Conservation (phyloP, 352 stramenopile species). For the Globisporangium parvum region DNA sequence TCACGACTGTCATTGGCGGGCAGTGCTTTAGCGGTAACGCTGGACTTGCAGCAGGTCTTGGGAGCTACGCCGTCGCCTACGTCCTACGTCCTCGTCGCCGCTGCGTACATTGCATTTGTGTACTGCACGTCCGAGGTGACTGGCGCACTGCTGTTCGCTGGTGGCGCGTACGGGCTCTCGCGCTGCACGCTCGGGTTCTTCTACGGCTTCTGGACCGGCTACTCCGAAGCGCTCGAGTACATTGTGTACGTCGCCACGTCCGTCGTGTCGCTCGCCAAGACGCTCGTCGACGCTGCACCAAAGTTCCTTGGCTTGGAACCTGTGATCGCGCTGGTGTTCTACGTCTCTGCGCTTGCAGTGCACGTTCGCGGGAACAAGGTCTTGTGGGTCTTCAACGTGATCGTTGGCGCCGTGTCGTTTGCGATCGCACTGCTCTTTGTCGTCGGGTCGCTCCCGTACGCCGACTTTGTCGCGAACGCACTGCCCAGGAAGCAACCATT, state of each 20-base stretch:
- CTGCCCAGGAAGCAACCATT: neutral
- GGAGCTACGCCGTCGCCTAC: slow-evolving; percentile 18
- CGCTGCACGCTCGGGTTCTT: slow-evolving; percentile 13
- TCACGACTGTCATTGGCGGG: slow-evolving; percentile 25
- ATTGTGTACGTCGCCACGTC: slow-evolving; percentile 28
- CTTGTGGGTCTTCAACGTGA: slow-evolving; percentile 24
- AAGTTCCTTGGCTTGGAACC: slow-evolving; percentile 13
- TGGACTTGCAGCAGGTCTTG: slow-evolving; percentile 18
- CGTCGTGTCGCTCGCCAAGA: slow-evolving; percentile 17
- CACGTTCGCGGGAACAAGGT: slow-evolving; percentile 18
- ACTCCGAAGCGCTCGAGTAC: slow-evolving; percentile 28
- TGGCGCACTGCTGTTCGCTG: slow-evolving; percentile 23
- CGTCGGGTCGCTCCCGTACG: slow-evolving; percentile 14
- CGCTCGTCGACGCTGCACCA: slow-evolving; percentile 15
- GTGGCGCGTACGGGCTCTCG: slow-evolving; percentile 8
- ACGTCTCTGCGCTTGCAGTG: slow-evolving; percentile 17
- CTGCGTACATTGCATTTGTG: slow-evolving; percentile 24
- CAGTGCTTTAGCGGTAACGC: slow-evolving; percentile 35
- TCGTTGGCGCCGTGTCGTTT: slow-evolving; percentile 9
- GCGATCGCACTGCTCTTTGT: slow-evolving; percentile 14
- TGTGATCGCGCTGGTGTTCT: slow-evolving; percentile 20
- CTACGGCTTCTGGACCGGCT: slow-evolving; percentile 26
- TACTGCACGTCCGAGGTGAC: slow-evolving; percentile 29
- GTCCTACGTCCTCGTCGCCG: slow-evolving; percentile 19
- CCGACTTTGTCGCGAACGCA: neutral